Evolutionary conservation across 495 filamentous ascomycete genomes (phyloP).

Genomic region (Parathielavia hyrcaniae): DNA sequence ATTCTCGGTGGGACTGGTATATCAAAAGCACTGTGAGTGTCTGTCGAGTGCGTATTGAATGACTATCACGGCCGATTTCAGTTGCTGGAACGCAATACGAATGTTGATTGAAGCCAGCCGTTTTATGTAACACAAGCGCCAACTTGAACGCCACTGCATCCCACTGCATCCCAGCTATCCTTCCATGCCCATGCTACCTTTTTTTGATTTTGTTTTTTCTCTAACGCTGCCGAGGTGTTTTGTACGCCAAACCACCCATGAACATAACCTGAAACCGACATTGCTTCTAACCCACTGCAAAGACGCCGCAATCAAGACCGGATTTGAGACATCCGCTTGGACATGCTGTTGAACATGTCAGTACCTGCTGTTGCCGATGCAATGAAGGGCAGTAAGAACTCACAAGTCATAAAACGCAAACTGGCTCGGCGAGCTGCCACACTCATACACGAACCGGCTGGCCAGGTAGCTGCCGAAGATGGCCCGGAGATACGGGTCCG

Average conservation of each 20-base stretch:
- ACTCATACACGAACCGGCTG: constrained; percentile 90
- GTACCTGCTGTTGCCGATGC: neutral
- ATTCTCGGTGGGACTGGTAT: too few relatives aligned
- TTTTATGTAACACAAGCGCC: constrained; percentile 3
- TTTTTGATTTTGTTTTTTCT: neutral
- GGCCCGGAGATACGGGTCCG: constrained; percentile 82
- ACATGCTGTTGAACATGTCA: constrained; percentile 41
- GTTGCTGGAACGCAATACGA: neutral
- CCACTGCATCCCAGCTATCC: neutral
- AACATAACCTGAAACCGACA: neutral
- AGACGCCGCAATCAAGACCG: constrained; percentile 5
- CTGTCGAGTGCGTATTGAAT: too few relatives aligned
- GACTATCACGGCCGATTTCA: too few relatives aligned
- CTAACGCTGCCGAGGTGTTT: neutral
- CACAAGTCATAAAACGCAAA: constrained; percentile 99
- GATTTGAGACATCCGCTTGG: constrained; percentile 42
- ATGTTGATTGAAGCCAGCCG: neutral
- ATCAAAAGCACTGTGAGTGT: too few relatives aligned
- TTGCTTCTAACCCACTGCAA: neutral
- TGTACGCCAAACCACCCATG: neutral
- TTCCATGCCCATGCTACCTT: neutral
- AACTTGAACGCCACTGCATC: neutral
- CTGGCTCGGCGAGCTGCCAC: constrained; percentile 85
- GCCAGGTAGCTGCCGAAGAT: constrained; percentile 96
- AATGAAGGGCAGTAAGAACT: constrained; percentile 35